These are phyloP conservation scores for Psilocybe mexicana DNA, from an alignment of 1,284 basidiomycete genomes.

Conservation along the genomic window DNA sequence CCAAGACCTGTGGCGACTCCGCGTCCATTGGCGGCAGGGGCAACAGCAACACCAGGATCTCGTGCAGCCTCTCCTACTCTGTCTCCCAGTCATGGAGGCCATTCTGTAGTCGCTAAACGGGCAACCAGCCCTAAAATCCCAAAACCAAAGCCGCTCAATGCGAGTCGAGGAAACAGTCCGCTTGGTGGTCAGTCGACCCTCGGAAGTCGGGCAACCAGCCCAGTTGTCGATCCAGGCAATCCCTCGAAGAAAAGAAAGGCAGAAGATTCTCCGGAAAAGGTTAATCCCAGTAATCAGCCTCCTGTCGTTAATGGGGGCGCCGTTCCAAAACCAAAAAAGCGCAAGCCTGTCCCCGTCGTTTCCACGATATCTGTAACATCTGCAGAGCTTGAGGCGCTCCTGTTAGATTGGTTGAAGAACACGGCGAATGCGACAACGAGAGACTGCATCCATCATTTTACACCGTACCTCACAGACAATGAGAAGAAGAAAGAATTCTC, in stretches of 20 bases:
- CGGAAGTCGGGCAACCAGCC: conserved; percentile 49
- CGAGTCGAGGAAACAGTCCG: conserved; percentile 59
- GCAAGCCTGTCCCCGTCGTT: conserved; percentile 47
- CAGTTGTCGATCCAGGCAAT: conserved; percentile 27
- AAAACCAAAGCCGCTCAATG: conserved; percentile 49
- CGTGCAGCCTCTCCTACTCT: conserved; percentile 59
- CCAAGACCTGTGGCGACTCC: conserved; percentile 30
- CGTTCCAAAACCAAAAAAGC: conserved; percentile 64
- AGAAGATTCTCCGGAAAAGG: conserved; percentile 41
- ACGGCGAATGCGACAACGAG: conserved; percentile 65
- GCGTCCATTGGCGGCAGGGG: conserved; percentile 12
- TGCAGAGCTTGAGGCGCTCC: conserved; percentile 61
- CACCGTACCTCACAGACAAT: conserved; percentile 65
- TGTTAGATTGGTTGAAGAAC: conserved; percentile 72
- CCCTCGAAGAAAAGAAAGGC: conserved; percentile 49
- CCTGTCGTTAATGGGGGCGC: conserved; percentile 26
- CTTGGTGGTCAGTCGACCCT: conserved; percentile 46
- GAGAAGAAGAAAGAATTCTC: conserved; percentile 74
- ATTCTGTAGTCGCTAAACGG: conserved; percentile 78
- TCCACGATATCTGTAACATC: conserved; percentile 38
- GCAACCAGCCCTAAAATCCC: conserved; percentile 76
- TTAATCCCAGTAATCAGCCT: conserved; percentile 24
- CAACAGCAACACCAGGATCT: conserved; percentile 38
- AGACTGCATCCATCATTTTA: conserved; percentile 78
- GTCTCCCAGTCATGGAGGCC: conserved; percentile 57